These are phyloP conservation scores for Nectriaceae sp. DNA, from an alignment of 2,329 filamentous ascomycete genomes.

Conservation along the genomic window DNA sequence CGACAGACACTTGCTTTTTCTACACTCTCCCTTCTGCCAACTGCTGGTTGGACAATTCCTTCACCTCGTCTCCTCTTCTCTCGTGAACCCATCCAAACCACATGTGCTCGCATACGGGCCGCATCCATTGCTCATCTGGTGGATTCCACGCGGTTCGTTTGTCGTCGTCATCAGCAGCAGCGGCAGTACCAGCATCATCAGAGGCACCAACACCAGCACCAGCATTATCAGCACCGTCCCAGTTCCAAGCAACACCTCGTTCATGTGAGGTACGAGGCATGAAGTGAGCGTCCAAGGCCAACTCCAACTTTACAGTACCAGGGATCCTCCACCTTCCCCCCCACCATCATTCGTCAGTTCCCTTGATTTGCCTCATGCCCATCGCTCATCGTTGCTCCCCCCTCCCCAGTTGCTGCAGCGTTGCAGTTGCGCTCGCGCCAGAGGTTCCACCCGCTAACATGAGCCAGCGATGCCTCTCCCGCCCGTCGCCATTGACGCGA, in stretches of 20 bases:
- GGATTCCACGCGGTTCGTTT: conserved; percentile 22
- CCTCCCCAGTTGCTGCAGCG: conserved; percentile 14
- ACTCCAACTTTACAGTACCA: too few relatives aligned
- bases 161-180: too few relatives aligned
- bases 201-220: too few relatives aligned
- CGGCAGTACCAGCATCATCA: too few relatives aligned
- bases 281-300: too few relatives aligned
- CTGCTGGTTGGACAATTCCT: conserved; percentile 31
- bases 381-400: conserved; percentile 12
- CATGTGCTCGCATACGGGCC: conserved; percentile 6
- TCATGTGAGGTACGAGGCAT: too few relatives aligned
- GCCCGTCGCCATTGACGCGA: conserved; percentile 20
- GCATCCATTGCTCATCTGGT: conserved; percentile 17
- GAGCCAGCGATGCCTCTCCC: conserved; percentile 32
- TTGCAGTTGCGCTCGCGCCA: conserved; percentile 24
- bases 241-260: too few relatives aligned
- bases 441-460: conserved; percentile 27
- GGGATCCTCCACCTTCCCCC: conserved; percentile 14
- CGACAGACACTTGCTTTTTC: conserved; percentile 25
- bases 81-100: conserved; percentile 12
- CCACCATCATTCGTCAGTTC: conserved; percentile 11
- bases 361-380: conserved; percentile 16
- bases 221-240: too few relatives aligned
- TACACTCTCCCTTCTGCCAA: conserved; percentile 12
- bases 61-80: conserved; percentile 24